Conservation (phyloP, 83 land plant species). For the Diphasiastrum complanatum region DNA sequence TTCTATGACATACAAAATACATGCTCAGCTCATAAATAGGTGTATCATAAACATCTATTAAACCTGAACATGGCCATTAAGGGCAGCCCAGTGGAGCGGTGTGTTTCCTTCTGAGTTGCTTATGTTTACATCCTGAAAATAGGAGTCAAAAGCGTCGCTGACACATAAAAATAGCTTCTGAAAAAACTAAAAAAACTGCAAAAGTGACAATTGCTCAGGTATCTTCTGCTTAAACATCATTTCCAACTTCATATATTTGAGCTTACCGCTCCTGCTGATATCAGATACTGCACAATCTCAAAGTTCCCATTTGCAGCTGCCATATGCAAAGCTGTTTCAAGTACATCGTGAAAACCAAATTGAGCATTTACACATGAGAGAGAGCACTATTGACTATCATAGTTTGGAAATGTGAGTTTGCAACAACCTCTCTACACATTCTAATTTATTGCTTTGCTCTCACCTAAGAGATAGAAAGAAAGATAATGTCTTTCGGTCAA, state of each 20-base stretch:
- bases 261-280: constrained; percentile 67
- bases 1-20: no score
- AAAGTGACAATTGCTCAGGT: background rate
- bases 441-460: background rate
- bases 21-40: no score
- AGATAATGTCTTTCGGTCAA: no score
- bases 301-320: constrained; percentile 96
- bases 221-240: no score
- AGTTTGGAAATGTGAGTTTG: background rate
- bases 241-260: no score
- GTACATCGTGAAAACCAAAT: background rate
- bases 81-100: constrained; percentile 93
- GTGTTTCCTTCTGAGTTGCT: constrained; percentile 76
- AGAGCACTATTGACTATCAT: background rate
- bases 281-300: constrained; percentile 57
- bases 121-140: constrained; percentile 64
- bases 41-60: background rate
- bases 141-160: background rate
- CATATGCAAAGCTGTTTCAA: constrained; percentile 84
- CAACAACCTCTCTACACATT: background rate
- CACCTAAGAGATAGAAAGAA: background rate
- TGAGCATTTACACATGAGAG: background rate
- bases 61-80: constrained; percentile 91
- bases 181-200: constrained; percentile 1
- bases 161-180: background rate